Conservation (phyloP, 352 stramenopile genomes). For the Globisporangium barbulae region DNA sequence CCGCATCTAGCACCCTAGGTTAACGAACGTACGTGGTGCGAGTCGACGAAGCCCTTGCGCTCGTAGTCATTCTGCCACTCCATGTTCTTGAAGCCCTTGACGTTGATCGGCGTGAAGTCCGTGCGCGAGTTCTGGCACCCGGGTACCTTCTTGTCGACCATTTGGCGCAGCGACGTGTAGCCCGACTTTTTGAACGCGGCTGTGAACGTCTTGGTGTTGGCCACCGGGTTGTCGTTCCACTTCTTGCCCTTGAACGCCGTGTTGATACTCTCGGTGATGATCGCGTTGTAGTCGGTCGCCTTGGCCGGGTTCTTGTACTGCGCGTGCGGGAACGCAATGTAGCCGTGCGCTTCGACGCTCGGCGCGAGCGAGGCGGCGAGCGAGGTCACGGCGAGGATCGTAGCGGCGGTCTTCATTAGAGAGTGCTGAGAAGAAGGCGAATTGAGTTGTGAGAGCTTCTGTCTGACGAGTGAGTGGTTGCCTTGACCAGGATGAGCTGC, state of each 20-base stretch:
- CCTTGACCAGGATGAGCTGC: too few species aligned
- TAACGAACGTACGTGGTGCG: constrained; percentile 26
- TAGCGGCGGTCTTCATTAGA: background rate
- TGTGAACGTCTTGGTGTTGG: constrained; percentile 13
- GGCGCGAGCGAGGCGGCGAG: background rate
- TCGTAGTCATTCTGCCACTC: constrained; percentile 49
- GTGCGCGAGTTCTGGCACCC: constrained; percentile 28
- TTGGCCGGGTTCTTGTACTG: constrained; percentile 30
- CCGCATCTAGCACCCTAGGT: too few species aligned
- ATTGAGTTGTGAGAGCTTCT: background rate
- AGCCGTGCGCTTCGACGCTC: constrained; percentile 36
- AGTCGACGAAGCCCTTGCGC: constrained; percentile 35
- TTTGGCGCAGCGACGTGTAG: constrained; percentile 22
- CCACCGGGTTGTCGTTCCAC: constrained; percentile 18
- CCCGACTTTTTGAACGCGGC: constrained; percentile 1
- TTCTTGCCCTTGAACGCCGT: constrained; percentile 19
- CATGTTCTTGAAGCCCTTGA: constrained; percentile 32
- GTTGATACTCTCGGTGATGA: constrained; percentile 11
- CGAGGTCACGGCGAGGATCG: background rate
- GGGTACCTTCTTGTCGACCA: constrained; percentile 30
- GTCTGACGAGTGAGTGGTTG: background rate
- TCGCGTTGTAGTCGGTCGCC: constrained; percentile 37
- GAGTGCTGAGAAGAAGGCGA: background rate
- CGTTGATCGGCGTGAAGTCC: constrained; percentile 27
- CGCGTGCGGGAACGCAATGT: constrained; percentile 37